phyloP scores from a whole-genome alignment of 306 rosid species.

The Boehmeria nivea region DNA sequence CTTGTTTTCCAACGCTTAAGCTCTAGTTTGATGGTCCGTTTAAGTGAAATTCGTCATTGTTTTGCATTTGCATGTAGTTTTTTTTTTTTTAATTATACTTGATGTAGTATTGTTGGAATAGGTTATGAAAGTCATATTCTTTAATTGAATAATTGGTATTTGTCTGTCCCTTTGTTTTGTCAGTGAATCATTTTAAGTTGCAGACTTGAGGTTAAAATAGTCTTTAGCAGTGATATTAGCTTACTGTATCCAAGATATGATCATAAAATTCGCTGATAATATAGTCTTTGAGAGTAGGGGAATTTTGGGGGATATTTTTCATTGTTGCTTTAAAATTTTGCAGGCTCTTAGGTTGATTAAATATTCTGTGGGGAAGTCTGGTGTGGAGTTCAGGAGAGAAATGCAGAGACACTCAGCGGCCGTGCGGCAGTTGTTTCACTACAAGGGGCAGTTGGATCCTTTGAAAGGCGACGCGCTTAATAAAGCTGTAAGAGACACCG shows the following conservation, averaged over 20 bases:
- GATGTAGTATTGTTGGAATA: too few relatives aligned
- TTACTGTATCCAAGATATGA: too few relatives aligned
- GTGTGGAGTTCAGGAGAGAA: slow-evolving; percentile 95
- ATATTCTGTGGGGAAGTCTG: slow-evolving; percentile 84
- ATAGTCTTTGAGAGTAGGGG: too few relatives aligned
- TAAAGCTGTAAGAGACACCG: slow-evolving; percentile 89
- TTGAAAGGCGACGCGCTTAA: slow-evolving; percentile 93
- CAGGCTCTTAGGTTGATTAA: slow-evolving; percentile 94
- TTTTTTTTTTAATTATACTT: neutral
- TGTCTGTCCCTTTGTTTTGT: too few relatives aligned
- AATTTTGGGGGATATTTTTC: slow-evolving; percentile 4
- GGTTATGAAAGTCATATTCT: too few relatives aligned
- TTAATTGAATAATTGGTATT: too few relatives aligned
- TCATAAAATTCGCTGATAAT: too few relatives aligned
- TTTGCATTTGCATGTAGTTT: neutral
- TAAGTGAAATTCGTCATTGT: too few relatives aligned
- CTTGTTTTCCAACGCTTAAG: neutral
- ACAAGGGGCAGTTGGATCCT: slow-evolving; percentile 87
- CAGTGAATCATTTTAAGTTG: too few relatives aligned
- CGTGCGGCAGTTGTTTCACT: slow-evolving; percentile 79
- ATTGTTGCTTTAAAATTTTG: slow-evolving; percentile 13
- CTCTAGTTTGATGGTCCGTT: neutral
- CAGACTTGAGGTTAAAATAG: too few relatives aligned
- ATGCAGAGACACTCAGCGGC: slow-evolving; percentile 96
- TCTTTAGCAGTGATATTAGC: too few relatives aligned